Conservation (phyloP, 2,329 filamentous ascomycete species). For the Penicillium sp. region DNA sequence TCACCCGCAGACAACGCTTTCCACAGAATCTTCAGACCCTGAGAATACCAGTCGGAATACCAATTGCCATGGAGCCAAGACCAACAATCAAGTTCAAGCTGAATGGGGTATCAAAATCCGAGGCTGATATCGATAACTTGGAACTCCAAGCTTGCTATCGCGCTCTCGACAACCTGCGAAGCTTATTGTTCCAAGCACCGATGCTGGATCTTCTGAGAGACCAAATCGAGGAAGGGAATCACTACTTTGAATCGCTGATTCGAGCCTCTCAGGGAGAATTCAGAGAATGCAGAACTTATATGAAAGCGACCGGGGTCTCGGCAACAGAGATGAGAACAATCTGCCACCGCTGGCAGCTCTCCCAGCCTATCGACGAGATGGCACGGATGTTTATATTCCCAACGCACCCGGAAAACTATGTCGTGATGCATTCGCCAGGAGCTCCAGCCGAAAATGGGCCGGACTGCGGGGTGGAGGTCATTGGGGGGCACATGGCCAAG, state of each 20-base stretch:
- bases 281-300: slow-evolving; percentile 1
- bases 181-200: slow-evolving; percentile 2
- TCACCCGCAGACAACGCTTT: background rate
- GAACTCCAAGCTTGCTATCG: slow-evolving; percentile 7
- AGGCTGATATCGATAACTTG: background rate
- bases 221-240: slow-evolving; percentile 5
- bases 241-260: slow-evolving; percentile 6
- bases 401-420: slow-evolving; percentile 7
- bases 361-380: slow-evolving; percentile 1
- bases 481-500: slow-evolving; percentile 8
- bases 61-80: background rate
- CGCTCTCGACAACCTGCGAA: slow-evolving; percentile 4
- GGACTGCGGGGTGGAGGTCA: slow-evolving; percentile 6
- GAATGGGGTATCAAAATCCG: background rate
- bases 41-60: too few relatives aligned
- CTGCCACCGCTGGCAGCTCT: slow-evolving; percentile 3
- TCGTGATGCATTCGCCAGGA: slow-evolving; percentile 1
- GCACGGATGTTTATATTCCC: slow-evolving; percentile 3
- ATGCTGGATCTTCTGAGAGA: slow-evolving; percentile 1
- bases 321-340: slow-evolving; percentile 1
- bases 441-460: background rate
- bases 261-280: background rate
- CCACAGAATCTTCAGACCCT: background rate
- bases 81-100: slow-evolving; percentile 4
- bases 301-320: slow-evolving; percentile 2